Evolutionary conservation across 805 yeast genomes (phyloP), one percentile per base, ranked within the genome.

Genomic region (Nakazawaea peltata): DNA sequence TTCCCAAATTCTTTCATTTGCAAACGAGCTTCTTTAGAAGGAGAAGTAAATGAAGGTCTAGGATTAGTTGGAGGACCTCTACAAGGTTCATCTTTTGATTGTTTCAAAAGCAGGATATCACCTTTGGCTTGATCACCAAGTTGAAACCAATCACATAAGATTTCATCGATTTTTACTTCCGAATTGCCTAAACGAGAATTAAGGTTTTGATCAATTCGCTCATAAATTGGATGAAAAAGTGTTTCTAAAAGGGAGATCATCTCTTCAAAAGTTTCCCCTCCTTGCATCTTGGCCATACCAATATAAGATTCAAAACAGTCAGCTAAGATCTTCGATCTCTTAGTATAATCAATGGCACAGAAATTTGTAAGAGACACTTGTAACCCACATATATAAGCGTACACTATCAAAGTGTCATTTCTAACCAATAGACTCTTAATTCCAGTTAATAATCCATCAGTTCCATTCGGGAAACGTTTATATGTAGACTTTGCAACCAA

Each of bases 261-360:
- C 17, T 17, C 14, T 16, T 18, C 13, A 7, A 16, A 17, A 16
- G 37, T 11, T 17, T 28, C 24, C 3, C 32, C 32, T 9, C 37
- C 37, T 22, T 34, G 33, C 7, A 28, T 8, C 23, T 28, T 28
- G 6, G 23, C 6, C 21, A n/a, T 69, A 1, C 70, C 70, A 12
- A 65, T 52, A 37, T 64, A 65, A 3, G 71, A 69, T 46, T 65
- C 71, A 37, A 65, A 65, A 10, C 62, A 53, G 49, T 65, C 71
- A 6, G 71, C 71, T 45, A 51, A 57, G 12, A 65, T 57, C 44
- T 65, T 65, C 40, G 59, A 65, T 32, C 53, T 58, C n/a, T 65
- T 62, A 29, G 49, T 49, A 34, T 56, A 64, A 37, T 57, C 56
- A 24, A 61, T 55, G 37, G 56, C 60, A 12, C 15, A 27, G 13